Conservation (phyloP, 768 basidiomycete species). For the Termitomyces sp. region DNA sequence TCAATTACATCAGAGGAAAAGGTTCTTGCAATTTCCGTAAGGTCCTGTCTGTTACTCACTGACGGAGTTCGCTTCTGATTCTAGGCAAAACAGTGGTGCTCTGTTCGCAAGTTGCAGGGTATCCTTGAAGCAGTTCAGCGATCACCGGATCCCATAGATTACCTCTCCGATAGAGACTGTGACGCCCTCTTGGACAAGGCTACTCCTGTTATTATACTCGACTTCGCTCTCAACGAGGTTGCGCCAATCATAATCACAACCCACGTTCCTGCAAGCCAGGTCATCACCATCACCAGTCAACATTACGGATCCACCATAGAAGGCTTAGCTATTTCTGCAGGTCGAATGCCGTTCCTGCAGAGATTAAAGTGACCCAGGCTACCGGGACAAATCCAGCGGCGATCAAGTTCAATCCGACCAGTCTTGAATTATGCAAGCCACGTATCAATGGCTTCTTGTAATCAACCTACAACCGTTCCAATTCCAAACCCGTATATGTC, state of each 20-base stretch:
- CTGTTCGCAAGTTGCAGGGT: not conserved
- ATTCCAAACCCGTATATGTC: slow-evolving; percentile 18
- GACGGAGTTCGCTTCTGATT: not conserved
- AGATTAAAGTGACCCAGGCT: slow-evolving; percentile 19
- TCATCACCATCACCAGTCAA: slow-evolving; percentile 35
- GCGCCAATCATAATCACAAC: slow-evolving; percentile 36
- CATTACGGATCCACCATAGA: slow-evolving; percentile 48
- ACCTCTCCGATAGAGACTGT: slow-evolving; percentile 5
- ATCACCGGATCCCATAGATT: not conserved
- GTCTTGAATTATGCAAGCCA: slow-evolving; percentile 19
- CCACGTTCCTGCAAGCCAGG: slow-evolving; percentile 46
- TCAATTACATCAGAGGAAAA: slow-evolving; percentile 16
- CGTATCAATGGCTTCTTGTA: slow-evolving; percentile 8
- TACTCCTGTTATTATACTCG: slow-evolving; percentile 44
- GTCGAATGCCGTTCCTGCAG: slow-evolving; percentile 47
- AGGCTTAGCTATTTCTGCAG: slow-evolving; percentile 40
- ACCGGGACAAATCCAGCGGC: slow-evolving; percentile 2
- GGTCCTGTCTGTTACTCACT: not conserved
- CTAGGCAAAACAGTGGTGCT: no score
- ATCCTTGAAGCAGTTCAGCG: not conserved
- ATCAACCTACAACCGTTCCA: slow-evolving; percentile 15
- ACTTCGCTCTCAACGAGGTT: slow-evolving; percentile 46
- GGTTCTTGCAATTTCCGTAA: no score
- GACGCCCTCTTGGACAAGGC: slow-evolving; percentile 29
- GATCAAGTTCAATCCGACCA: slow-evolving; percentile 11